Conservation (phyloP, 176 grass and related monocot genomes). For the Musa schizocarpa region DNA sequence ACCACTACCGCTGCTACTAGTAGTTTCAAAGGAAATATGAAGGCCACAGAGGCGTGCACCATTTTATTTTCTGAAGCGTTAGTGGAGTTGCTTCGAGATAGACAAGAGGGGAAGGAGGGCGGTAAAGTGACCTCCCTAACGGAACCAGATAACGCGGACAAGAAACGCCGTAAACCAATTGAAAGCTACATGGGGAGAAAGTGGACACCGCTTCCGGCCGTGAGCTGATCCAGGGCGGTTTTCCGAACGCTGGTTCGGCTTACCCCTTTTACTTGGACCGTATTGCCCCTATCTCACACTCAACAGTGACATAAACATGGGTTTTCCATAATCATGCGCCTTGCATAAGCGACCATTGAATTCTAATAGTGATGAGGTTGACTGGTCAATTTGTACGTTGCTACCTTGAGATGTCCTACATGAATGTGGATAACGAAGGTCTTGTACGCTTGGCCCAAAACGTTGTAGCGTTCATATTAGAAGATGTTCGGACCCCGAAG, state of each 20-base stretch:
- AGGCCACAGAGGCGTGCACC: neutral
- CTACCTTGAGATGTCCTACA: too few relatives aligned
- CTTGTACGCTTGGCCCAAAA: too few relatives aligned
- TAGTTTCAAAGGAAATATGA: neutral
- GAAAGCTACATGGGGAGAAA: neutral
- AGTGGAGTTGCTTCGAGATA: neutral
- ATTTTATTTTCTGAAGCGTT: neutral
- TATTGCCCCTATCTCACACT: neutral
- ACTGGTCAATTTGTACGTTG: too few relatives aligned
- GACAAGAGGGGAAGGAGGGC: neutral
- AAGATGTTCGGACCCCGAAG: too few relatives aligned
- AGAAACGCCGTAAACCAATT: conserved; percentile 2
- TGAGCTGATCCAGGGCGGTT: neutral
- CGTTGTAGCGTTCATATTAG: too few relatives aligned
- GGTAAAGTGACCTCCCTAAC: conserved; percentile 5
- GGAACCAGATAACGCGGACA: conserved; percentile 11
- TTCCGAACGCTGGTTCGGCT: neutral
- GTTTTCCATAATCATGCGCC: too few relatives aligned
- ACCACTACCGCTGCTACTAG: neutral
- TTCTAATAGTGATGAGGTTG: too few relatives aligned
- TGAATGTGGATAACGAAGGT: too few relatives aligned
- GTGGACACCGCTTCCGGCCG: neutral
- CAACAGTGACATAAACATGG: too few relatives aligned
- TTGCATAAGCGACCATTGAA: too few relatives aligned
- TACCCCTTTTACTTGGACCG: neutral